Conservation (phyloP, 169 alveolate genomes). For the Amoebophrya sp. region DNA sequence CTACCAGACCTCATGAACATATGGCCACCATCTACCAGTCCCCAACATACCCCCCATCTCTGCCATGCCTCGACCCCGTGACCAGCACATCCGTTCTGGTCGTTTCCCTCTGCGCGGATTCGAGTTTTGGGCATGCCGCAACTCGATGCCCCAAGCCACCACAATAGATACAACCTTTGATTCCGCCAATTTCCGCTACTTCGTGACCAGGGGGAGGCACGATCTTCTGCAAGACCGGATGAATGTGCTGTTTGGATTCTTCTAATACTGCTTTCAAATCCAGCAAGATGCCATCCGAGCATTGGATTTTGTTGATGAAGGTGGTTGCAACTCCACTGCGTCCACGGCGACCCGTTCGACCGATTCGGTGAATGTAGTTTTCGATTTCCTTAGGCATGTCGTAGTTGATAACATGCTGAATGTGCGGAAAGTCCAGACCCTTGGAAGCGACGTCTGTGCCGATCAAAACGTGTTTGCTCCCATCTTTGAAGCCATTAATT, state of each 20-base stretch:
- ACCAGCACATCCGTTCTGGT: slow-evolving; percentile 19
- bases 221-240: slow-evolving; percentile 53
- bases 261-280: slow-evolving; percentile 78
- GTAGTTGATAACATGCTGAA: slow-evolving; percentile 93
- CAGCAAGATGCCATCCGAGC: slow-evolving; percentile 54
- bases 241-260: slow-evolving; percentile 80
- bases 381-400: slow-evolving; percentile 97
- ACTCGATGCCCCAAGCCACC: slow-evolving; percentile 87
- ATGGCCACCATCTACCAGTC: too few relatives aligned
- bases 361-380: slow-evolving; percentile 94
- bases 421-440: slow-evolving; percentile 93
- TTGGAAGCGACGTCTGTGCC: slow-evolving; percentile 94
- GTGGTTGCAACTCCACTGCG: slow-evolving; percentile 91
- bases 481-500: slow-evolving; percentile 64
- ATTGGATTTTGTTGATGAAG: slow-evolving; percentile 71
- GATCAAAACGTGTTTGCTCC: slow-evolving; percentile 69
- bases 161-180: slow-evolving; percentile 84
- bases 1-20: too few relatives aligned
- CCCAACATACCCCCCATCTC: background rate
- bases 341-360: slow-evolving; percentile 98
- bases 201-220: slow-evolving; percentile 40
- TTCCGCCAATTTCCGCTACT: slow-evolving; percentile 71
- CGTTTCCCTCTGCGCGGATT: slow-evolving; percentile 53
- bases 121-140: slow-evolving; percentile 76
- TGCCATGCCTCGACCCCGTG: background rate